Base-by-base conservation (phyloP, 192 early-diverging fungal species). In the Umbelopsis ramanniana region DNA sequence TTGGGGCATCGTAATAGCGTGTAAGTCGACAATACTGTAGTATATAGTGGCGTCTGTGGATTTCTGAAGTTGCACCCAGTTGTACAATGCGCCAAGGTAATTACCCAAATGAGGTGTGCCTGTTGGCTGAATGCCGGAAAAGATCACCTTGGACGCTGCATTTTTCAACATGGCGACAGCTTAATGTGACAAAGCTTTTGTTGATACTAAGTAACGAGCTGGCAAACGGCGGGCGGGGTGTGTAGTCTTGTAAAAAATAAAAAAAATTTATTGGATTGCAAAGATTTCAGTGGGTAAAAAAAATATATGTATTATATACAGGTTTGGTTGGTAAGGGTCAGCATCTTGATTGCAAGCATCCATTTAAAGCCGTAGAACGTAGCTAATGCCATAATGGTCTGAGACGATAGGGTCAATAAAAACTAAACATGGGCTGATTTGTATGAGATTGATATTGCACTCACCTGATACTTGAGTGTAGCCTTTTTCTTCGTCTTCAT, bases 101-200 rank as follows among this genome's bases (percentile, higher is more conserved):
- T 98, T 98, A 66, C 96, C 96, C 23, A 98, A 82, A 74, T 98
- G 96, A 40, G 94, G 94, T 21, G 89, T 86, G 7, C 95, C 96
- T 37, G 96, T 98, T 12, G 96, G 95, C 80, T 97, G 96, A 72
- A 97, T 96, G 0, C 95, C 96, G 6, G 94, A 95, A 52, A 97
- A 89, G 38, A 90, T 86, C 8, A 79, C 73, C n/a, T 46, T 60
- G 10, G 53, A 23, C 15, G 50, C 55, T 35, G 57, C 57, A 63
- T 63, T 63, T 26, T 63, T 63, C 26, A 63, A 37, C 57, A 63
- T 63, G 57, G 17, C 33, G 7, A 7, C 33, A 23, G 12, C 14
- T 6, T 9, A 35, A 29, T 37, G 23, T 26, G n/a, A 54, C 24
- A 54, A 54, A 9, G 1, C 26, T 29, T 57, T 26, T 63, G 33